phyloP scores from a whole-genome alignment of 805 yeast species.

The Yarrowia osloensis region DNA sequence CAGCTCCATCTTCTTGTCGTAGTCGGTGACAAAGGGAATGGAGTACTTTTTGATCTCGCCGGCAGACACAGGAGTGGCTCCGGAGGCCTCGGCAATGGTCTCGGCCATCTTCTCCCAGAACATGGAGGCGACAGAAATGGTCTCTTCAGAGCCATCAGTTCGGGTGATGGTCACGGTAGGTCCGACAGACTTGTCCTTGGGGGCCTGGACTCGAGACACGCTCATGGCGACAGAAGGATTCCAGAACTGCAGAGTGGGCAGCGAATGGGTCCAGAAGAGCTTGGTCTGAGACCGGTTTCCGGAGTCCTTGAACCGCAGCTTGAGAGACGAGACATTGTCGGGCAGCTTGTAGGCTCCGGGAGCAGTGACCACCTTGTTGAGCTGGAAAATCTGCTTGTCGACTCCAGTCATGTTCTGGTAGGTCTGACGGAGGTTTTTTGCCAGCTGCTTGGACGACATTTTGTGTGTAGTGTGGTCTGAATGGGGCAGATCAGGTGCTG shows the following conservation, averaged over 20 bases:
- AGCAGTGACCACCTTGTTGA: constrained; percentile 39
- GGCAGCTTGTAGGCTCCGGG: constrained; percentile 40
- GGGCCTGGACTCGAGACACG: constrained; percentile 21
- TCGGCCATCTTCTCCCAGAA: constrained; percentile 19
- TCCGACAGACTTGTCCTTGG: constrained; percentile 10
- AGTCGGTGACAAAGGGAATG: constrained; percentile 29
- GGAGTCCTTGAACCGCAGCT: constrained; percentile 36
- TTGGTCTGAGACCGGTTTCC: constrained; percentile 34
- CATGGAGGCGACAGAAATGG: background rate
- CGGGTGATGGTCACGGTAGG: constrained; percentile 24
- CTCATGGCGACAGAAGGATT: constrained; percentile 24
- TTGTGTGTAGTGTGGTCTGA: constrained; percentile 1
- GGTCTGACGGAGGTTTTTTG: constrained; percentile 25
- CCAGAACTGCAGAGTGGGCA: constrained; percentile 29
- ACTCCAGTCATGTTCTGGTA: constrained; percentile 30
- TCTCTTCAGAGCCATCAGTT: constrained; percentile 12
- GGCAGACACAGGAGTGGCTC: constrained; percentile 14
- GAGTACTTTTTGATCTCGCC: constrained; percentile 4
- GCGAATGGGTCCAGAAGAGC: constrained; percentile 27
- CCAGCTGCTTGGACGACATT: constrained; percentile 23
- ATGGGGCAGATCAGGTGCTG: constrained; percentile 10
- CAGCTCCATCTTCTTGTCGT: constrained; percentile 24
- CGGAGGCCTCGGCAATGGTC: constrained; percentile 22
- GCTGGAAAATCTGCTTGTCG: constrained; percentile 36
- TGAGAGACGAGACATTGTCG: constrained; percentile 34